Conservation (phyloP, 1,284 basidiomycete genomes). For the Kwoniella shivajii region DNA sequence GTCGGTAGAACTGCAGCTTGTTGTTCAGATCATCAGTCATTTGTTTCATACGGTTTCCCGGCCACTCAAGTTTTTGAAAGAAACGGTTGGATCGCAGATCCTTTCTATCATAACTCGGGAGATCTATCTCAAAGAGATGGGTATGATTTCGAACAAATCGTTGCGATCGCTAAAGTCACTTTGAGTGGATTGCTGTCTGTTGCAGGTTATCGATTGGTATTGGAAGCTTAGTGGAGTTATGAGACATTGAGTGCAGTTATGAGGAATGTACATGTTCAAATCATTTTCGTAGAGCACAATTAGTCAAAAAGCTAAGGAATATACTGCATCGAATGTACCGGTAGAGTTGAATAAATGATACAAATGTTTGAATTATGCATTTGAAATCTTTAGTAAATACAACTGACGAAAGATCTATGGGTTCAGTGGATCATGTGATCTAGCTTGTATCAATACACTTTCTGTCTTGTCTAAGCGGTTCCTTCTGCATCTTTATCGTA, state of each 20-base stretch:
- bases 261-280: background rate
- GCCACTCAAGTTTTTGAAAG: slow-evolving; percentile 71
- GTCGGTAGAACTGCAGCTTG: slow-evolving; percentile 76
- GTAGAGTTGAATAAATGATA: no score
- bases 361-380: background rate
- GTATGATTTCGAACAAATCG: slow-evolving; percentile 77
- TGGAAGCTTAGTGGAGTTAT: background rate
- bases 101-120: slow-evolving; percentile 66
- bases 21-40: slow-evolving; percentile 82
- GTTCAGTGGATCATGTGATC: no score
- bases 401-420: no score
- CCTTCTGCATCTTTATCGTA: slow-evolving; percentile 61
- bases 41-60: slow-evolving; percentile 77
- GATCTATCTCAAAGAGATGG: slow-evolving; percentile 74
- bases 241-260: slow-evolving; percentile 1
- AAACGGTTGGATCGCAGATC: slow-evolving; percentile 76
- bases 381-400: no score
- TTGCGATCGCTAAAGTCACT: slow-evolving; percentile 80
- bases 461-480: slow-evolving; percentile 4
- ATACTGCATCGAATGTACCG: no score
- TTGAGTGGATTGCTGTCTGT: slow-evolving; percentile 47
- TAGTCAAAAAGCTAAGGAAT: no score
- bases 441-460: background rate
- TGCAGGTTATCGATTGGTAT: slow-evolving; percentile 34
- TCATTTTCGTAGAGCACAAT: no score